Conservation (phyloP, 2,329 filamentous ascomycete species). For the Xylaria sp. region DNA sequence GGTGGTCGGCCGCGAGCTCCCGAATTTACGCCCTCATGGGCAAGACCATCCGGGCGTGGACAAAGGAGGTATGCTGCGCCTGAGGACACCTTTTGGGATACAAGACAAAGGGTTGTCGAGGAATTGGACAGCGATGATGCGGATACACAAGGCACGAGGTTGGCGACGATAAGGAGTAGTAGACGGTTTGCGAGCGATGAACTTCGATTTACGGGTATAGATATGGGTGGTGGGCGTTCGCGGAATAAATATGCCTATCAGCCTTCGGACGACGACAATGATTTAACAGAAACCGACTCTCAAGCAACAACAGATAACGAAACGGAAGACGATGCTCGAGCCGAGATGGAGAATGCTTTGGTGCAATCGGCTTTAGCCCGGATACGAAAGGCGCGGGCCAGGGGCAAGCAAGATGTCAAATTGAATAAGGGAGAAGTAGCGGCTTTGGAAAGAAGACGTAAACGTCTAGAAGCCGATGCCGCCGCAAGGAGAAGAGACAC, state of each 20-base stretch:
- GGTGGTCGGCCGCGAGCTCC: slow-evolving; percentile 99
- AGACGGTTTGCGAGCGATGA: slow-evolving; percentile 69
- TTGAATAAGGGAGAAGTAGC: slow-evolving; percentile 83
- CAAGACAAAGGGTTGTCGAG: slow-evolving; percentile 67
- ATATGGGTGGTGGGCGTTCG: slow-evolving; percentile 60
- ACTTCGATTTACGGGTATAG: slow-evolving; percentile 69
- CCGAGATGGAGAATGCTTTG: slow-evolving; percentile 76
- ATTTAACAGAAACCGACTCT: slow-evolving; percentile 62
- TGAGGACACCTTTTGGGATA: slow-evolving; percentile 57
- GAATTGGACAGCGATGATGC: slow-evolving; percentile 73
- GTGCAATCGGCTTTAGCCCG: slow-evolving; percentile 82
- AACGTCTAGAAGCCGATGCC: slow-evolving; percentile 64
- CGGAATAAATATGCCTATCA: slow-evolving; percentile 54
- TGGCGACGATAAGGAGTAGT: slow-evolving; percentile 56
- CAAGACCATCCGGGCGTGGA: slow-evolving; percentile 97
- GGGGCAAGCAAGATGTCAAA: slow-evolving; percentile 81
- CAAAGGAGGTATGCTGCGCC: slow-evolving; percentile 71
- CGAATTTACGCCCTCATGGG: slow-evolving; percentile 91
- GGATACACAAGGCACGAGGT: slow-evolving; percentile 66
- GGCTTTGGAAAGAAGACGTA: slow-evolving; percentile 76
- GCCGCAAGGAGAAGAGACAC: slow-evolving; percentile 54
- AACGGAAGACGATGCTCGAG: slow-evolving; percentile 65
- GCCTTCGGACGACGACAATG: slow-evolving; percentile 60
- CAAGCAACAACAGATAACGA: slow-evolving; percentile 61
- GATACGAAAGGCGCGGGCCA: slow-evolving; percentile 80